Percentiles rank a stretch among this genome's conserved stretches.
phyloP scores from a whole-genome alignment of 805 yeast genomes.

The Kodamaea laetipori region DNA sequence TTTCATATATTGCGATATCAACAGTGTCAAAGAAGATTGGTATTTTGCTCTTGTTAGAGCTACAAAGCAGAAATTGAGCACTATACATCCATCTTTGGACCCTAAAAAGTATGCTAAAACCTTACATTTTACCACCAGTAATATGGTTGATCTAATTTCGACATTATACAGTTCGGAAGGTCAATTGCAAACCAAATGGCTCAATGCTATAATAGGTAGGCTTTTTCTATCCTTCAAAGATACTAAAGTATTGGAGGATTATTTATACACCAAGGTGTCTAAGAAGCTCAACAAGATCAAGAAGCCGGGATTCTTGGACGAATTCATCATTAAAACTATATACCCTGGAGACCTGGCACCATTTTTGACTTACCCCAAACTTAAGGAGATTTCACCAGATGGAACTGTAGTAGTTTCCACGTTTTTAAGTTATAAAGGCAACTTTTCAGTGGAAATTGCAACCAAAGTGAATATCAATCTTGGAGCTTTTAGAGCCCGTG shows the following conservation, averaged over 20 bases:
- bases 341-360: conserved; percentile 84
- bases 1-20: conserved; percentile 74
- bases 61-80: conserved; percentile 33
- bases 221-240: conserved; percentile 74
- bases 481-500: conserved; percentile 75
- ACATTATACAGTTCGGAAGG: conserved; percentile 80
- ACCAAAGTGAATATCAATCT: conserved; percentile 77
- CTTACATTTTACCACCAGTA: conserved; percentile 66
- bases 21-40: conserved; percentile 89
- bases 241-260: conserved; percentile 64
- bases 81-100: conserved; percentile 19
- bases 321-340: conserved; percentile 70
- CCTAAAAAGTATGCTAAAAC: conserved; percentile 73
- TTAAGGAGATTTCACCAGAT: conserved; percentile 72
- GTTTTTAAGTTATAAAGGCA: conserved; percentile 71
- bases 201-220: conserved; percentile 85
- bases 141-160: conserved; percentile 73
- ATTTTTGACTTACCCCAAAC: conserved; percentile 67
- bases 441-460: conserved; percentile 71
- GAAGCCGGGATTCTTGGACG: conserved; percentile 85
- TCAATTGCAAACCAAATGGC: conserved; percentile 83
- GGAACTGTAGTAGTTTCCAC: conserved; percentile 69
- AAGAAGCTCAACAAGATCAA: conserved; percentile 77
- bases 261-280: conserved; percentile 59
- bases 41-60: conserved; percentile 84